Evolutionary conservation across 2,329 filamentous ascomycete species (phyloP), one percentile per base, ranked within the genome.

Genomic region (Pseudogymnoascus sp.): DNA sequence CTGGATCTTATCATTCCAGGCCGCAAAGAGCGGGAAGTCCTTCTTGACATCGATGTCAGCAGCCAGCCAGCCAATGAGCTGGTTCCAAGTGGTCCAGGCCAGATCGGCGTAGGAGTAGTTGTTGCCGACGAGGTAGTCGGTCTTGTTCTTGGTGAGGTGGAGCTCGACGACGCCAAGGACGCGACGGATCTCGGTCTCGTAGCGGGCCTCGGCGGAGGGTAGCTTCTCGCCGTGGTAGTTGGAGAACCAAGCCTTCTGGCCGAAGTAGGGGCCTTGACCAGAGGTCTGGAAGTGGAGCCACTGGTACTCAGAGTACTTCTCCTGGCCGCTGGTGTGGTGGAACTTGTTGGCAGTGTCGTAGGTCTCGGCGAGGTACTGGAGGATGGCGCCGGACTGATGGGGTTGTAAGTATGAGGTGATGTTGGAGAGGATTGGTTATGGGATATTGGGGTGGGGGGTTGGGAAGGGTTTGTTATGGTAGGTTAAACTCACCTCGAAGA

Each of bases 191-290:
- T 82, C 79, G 7, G 75, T 73, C 19, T 65, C 64, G 69, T 82
- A 82, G 11, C 79, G 71, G n/a, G 76, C 72, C 31, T 77, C 70
- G 4, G 78, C 80, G 11, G 72, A 76, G 2, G 72, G 72, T 7
- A 82, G 4, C 64, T 78, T 74, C 68, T 80, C 78, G 0, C 69
- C 35, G 62, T 77, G 74, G 44, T 67, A 71, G 4, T 65, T 66
- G 15, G 23, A 60, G 67, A 76, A 76, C 74, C 75, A 76, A 19
- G 53, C 65, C 26, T 63, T 63, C 62, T 73, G 70, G 0, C 72
- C 71, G 31, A 86, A 78, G 64, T 77, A 78, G 1, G 75, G 75
- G 7, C 75, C 76, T 65, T 76, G 74, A 4, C 75, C 74, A 40
- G 68, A 69, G 59, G 71, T 71, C 67, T 78, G 77, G 68, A 76